A percentile compares a stretch with the other conserved stretches of the same genome.
Evolutionary conservation across 257 asterid genomes (phyloP).

Genomic region (Solanum virginianum): DNA sequence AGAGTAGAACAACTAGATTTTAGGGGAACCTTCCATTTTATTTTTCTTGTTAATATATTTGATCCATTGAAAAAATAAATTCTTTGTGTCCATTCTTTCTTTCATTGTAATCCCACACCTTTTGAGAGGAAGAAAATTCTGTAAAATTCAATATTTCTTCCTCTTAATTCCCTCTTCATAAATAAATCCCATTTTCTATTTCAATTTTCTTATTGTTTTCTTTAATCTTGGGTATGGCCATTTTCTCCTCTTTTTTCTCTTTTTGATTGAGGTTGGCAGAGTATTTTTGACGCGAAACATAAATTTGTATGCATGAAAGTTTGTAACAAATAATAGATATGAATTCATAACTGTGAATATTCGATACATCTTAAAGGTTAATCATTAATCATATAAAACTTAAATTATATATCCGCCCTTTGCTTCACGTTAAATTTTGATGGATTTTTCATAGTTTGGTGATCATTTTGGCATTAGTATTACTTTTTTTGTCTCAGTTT

Average conservation of each 20-base stretch:
- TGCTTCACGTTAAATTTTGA: too few relatives aligned
- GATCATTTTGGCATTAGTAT: too few relatives aligned
- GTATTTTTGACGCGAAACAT: background rate
- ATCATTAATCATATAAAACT: too few relatives aligned
- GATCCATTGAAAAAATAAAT: background rate
- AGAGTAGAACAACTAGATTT: background rate
- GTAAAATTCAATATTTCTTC: background rate
- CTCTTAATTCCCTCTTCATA: background rate
- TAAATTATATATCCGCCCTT: too few relatives aligned
- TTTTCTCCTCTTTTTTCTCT: background rate
- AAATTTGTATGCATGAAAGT: background rate
- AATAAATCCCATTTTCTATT: background rate
- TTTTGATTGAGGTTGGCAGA: background rate
- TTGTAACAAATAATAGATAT: background rate
- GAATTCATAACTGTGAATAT: background rate
- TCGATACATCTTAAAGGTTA: too few relatives aligned
- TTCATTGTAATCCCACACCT: background rate
- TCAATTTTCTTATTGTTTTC: background rate
- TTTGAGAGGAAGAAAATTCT: conserved; percentile 10
- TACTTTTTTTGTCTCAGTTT: too few relatives aligned
- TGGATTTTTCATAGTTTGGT: too few relatives aligned
- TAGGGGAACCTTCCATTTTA: conserved; percentile 19
- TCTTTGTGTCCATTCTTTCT: background rate
- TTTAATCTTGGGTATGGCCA: background rate
- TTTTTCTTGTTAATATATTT: background rate